Evolutionary conservation across 305 asterid genomes (phyloP).

Genomic region (Coffea humblotiana): DNA sequence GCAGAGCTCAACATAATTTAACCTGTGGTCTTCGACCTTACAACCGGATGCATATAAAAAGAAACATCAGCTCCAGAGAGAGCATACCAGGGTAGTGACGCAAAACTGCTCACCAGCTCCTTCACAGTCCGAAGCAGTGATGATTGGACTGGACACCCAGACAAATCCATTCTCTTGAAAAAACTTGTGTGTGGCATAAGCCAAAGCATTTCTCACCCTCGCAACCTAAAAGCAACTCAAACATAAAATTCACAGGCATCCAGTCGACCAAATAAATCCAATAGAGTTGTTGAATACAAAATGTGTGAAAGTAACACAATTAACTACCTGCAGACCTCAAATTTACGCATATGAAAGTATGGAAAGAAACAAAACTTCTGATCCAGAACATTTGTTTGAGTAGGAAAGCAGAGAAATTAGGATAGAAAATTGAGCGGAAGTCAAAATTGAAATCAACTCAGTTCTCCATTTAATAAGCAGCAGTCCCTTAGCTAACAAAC

Average conservation of each 20-base stretch:
- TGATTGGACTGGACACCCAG: slow-evolving; percentile 96
- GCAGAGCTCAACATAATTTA: background rate
- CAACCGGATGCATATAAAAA: background rate
- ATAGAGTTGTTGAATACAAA: background rate
- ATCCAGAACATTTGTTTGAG: background rate
- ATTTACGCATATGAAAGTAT: background rate
- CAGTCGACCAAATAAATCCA: background rate
- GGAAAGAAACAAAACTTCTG: background rate
- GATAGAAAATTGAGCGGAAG: background rate
- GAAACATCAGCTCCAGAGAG: slow-evolving; percentile 14
- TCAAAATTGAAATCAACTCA: background rate
- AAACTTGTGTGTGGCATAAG: slow-evolving; percentile 92
- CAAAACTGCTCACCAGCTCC: slow-evolving; percentile 99
- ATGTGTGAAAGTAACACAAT: background rate
- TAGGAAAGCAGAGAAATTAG: background rate
- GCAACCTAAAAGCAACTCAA: slow-evolving; percentile 63
- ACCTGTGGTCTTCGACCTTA: background rate
- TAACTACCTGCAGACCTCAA: background rate
- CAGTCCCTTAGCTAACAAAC: background rate
- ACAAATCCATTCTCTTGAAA: slow-evolving; percentile 95
- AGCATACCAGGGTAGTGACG: slow-evolving; percentile 94
- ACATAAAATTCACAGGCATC: slow-evolving; percentile 7
- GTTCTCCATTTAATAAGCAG: background rate
- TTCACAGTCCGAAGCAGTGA: slow-evolving; percentile 99
- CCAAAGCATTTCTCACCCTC: slow-evolving; percentile 92